Evolutionary conservation across 106 monocot genomes (phyloP).

Genomic region (Triglochin maritima): DNA sequence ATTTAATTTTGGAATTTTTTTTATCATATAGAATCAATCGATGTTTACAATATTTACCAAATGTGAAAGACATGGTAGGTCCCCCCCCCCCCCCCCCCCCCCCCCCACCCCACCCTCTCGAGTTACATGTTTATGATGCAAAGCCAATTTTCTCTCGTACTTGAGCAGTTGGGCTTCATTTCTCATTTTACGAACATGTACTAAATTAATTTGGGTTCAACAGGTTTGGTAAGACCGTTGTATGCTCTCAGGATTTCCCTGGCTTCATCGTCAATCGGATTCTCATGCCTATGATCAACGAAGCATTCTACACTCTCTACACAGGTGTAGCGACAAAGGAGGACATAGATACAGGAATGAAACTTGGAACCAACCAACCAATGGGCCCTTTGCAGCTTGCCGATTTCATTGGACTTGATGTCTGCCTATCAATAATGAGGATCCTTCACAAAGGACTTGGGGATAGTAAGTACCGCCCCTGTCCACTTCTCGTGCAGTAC

Average conservation of each 20-base stretch:
- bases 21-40: too few relatives aligned
- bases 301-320: constrained; percentile 75
- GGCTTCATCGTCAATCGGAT: constrained; percentile 96
- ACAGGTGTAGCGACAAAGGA: constrained; percentile 86
- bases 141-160: too few relatives aligned
- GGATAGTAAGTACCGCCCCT: constrained; percentile 71
- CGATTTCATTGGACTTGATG: constrained; percentile 84
- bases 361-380: constrained; percentile 85
- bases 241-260: constrained; percentile 81
- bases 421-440: constrained; percentile 81
- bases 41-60: too few relatives aligned
- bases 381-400: constrained; percentile 93
- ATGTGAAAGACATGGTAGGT: too few relatives aligned
- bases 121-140: too few relatives aligned
- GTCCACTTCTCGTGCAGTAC: constrained; percentile 88
- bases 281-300: constrained; percentile 98
- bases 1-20: too few relatives aligned
- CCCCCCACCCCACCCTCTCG: too few relatives aligned
- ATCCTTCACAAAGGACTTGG: constrained; percentile 47
- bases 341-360: constrained; percentile 88
- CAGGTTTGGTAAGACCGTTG: constrained; percentile 80
- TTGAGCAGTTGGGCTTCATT: too few relatives aligned
- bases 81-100: too few relatives aligned
- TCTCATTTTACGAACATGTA: too few relatives aligned
- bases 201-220: not conserved